phyloP scores from a whole-genome alignment of 768 basidiomycete species.

The Favolaschia claudopus region DNA sequence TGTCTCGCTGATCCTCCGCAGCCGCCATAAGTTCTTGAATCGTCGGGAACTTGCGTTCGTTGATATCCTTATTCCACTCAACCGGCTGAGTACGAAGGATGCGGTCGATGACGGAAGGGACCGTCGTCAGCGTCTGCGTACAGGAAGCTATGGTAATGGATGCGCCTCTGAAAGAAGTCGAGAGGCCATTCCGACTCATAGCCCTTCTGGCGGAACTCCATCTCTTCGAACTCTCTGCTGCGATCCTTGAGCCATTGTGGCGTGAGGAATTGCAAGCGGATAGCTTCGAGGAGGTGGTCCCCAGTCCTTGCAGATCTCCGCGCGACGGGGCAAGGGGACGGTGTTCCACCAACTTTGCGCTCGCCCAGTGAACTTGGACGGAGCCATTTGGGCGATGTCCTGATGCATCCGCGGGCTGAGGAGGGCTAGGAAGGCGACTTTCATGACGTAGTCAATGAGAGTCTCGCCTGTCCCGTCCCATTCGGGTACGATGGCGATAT shows the following conservation, averaged over 20 bases:
- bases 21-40: too few relatives aligned
- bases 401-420: background rate
- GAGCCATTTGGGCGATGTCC: background rate
- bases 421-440: background rate
- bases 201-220: background rate
- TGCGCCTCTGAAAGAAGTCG: background rate
- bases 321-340: background rate
- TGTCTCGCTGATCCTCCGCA: too few relatives aligned
- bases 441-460: background rate
- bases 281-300: background rate
- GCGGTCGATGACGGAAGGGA: background rate
- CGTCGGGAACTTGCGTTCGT: background rate
- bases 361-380: background rate
- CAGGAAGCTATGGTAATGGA: background rate
- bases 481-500: background rate
- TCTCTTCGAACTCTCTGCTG: background rate
- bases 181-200: background rate
- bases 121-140: background rate
- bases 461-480: background rate
- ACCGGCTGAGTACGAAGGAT: background rate
- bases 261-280: conserved; percentile 6
- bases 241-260: background rate
- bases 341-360: conserved; percentile 5
- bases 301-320: background rate
- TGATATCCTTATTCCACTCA: background rate